A percentile compares a stretch with the other conserved stretches of the same genome.
Evolutionary conservation across 768 basidiomycete species (phyloP).

Genomic region (Coprinopsis strossmayeri): DNA sequence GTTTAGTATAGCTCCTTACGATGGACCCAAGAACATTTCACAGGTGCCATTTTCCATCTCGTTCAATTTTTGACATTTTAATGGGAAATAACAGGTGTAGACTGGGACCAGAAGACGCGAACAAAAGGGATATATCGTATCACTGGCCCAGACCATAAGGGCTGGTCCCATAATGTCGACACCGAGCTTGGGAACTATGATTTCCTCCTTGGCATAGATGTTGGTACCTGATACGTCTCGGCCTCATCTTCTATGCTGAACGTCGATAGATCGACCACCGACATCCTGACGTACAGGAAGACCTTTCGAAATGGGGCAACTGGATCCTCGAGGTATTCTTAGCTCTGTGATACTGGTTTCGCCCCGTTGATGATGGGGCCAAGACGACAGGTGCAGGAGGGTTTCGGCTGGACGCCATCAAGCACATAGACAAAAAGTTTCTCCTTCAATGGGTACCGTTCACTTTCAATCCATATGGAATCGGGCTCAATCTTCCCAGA

Average conservation of each 20-base stretch:
- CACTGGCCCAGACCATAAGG: slow-evolving; percentile 54
- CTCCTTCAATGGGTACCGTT: slow-evolving; percentile 58
- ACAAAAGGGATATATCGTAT: slow-evolving; percentile 70
- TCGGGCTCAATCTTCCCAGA: slow-evolving; percentile 34
- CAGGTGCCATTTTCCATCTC: too few relatives aligned
- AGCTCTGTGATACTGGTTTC: not conserved
- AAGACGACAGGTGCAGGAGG: slow-evolving; percentile 68
- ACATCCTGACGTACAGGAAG: slow-evolving; percentile 73
- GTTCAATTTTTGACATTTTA: too few relatives aligned
- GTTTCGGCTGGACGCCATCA: slow-evolving; percentile 87
- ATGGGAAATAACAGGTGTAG: slow-evolving; percentile 57
- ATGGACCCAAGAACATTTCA: slow-evolving; percentile 79
- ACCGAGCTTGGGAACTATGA: slow-evolving; percentile 85
- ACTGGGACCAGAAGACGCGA: slow-evolving; percentile 70
- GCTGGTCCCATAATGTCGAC: slow-evolving; percentile 81
- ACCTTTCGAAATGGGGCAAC: slow-evolving; percentile 68
- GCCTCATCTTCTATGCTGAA: slow-evolving; percentile 4
- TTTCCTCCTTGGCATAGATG: slow-evolving; percentile 71
- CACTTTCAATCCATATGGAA: slow-evolving; percentile 1
- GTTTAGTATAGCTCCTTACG: slow-evolving; percentile 55
- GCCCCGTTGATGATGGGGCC: not conserved
- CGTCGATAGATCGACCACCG: slow-evolving; percentile 69
- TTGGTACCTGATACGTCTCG: slow-evolving; percentile 23
- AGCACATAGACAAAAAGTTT: slow-evolving; percentile 76
- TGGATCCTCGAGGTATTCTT: slow-evolving; percentile 56